phyloP scores from a whole-genome alignment of 495 filamentous ascomycete species.

The Penicillium egyptiacum region DNA sequence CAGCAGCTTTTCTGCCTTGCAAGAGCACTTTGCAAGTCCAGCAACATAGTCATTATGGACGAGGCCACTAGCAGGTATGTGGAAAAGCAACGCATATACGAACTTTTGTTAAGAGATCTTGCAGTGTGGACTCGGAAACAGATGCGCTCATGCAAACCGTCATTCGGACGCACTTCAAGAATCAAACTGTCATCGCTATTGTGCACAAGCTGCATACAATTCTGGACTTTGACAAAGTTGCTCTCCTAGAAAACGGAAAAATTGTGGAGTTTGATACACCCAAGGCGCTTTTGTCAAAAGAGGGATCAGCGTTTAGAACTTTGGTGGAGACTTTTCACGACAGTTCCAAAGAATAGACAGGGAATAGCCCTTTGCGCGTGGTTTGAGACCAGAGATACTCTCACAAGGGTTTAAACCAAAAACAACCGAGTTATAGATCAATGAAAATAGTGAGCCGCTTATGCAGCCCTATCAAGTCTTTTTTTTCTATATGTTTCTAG shows the following conservation, averaged over 20 bases:
- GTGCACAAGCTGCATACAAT: constrained; percentile 38
- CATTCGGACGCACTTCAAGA: constrained; percentile 30
- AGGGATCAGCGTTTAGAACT: constrained; percentile 21
- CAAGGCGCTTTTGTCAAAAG: constrained; percentile 18
- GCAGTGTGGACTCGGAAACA: constrained; percentile 35
- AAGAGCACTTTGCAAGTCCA: constrained; percentile 34
- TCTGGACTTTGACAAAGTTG: constrained; percentile 38
- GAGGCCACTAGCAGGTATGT: constrained; percentile 47
- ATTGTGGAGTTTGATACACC: constrained; percentile 35
- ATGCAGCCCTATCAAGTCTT: too few species aligned
- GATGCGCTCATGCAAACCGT: constrained; percentile 35
- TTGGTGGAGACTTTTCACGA: constrained; percentile 20
- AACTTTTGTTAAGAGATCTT: background rate
- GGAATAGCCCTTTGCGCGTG: background rate
- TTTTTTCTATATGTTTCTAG: too few species aligned
- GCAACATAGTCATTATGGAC: constrained; percentile 44
- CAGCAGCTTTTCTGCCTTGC: constrained; percentile 50
- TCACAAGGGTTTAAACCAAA: too few species aligned
- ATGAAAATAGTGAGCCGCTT: too few species aligned
- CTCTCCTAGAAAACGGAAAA: constrained; percentile 32
- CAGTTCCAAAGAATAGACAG: background rate
- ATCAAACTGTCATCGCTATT: constrained; percentile 35
- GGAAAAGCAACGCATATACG: background rate
- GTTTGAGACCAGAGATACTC: background rate
- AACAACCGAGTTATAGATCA: too few species aligned